phyloP scores from a whole-genome alignment of 805 yeast species.

The Wickerhamomyces subpelliculosus region DNA sequence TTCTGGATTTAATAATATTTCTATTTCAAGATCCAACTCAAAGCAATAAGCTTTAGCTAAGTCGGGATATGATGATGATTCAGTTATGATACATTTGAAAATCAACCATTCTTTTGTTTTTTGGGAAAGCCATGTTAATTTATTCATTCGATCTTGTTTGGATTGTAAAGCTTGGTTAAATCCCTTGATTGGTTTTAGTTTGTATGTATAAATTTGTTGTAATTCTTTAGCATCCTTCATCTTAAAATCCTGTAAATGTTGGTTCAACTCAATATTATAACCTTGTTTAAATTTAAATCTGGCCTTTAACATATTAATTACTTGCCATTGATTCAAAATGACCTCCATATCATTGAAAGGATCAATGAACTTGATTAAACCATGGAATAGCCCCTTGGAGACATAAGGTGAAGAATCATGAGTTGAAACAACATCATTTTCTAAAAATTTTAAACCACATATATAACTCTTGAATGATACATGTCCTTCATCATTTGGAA shows the following conservation, averaged over 20 bases:
- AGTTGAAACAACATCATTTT: slow-evolving; percentile 4
- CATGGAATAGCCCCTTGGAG: slow-evolving; percentile 19
- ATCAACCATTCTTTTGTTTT: neutral
- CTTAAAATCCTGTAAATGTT: neutral
- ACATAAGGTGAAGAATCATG: slow-evolving; percentile 10
- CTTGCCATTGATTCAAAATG: slow-evolving; percentile 32
- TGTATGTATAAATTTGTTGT: neutral
- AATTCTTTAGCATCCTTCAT: neutral
- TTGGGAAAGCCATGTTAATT: too few species aligned
- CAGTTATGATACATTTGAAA: slow-evolving; percentile 35
- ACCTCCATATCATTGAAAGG: slow-evolving; percentile 22
- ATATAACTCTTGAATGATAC: slow-evolving; percentile 29
- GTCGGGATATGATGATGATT: slow-evolving; percentile 14
- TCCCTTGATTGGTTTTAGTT: neutral
- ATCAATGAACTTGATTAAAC: slow-evolving; percentile 23
- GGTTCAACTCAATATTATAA: neutral
- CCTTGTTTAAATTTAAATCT: neutral
- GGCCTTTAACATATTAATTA: slow-evolving; percentile 11
- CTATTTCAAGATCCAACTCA: slow-evolving; percentile 42
- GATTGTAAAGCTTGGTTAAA: too few species aligned
- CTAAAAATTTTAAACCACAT: slow-evolving; percentile 28
- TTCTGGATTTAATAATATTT: slow-evolving; percentile 18
- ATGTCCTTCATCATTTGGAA: slow-evolving; percentile 29
- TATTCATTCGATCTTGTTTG: neutral
- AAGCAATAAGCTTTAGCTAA: slow-evolving; percentile 36